Evolutionary conservation across 2,329 filamentous ascomycete genomes (phyloP).

Genomic region (Colletotrichum zoysiae): DNA sequence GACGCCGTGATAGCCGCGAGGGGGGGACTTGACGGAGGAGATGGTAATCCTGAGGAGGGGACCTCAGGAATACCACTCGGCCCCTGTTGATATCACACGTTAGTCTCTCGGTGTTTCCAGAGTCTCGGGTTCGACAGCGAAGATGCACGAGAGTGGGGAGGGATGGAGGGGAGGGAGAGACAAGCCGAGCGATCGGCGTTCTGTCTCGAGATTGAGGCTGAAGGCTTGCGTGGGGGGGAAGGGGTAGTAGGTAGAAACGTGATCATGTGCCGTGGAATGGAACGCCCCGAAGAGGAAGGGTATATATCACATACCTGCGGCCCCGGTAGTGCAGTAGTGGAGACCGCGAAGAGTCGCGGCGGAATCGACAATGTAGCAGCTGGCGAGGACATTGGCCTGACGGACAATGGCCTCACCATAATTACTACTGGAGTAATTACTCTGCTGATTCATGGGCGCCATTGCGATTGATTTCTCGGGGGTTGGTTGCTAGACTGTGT

Average conservation of each 20-base stretch:
- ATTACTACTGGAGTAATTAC: slow-evolving; percentile 80
- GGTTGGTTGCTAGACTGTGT: slow-evolving; percentile 44
- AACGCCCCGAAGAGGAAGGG: not conserved
- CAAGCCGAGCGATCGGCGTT: slow-evolving; percentile 25
- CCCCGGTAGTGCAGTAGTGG: slow-evolving; percentile 96
- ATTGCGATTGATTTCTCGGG: slow-evolving; percentile 57
- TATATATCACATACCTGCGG: slow-evolving; percentile 70
- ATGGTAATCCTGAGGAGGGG: slow-evolving; percentile 85
- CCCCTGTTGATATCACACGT: slow-evolving; percentile 64
- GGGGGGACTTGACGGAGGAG: slow-evolving; percentile 90
- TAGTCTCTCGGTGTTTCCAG: slow-evolving; percentile 13
- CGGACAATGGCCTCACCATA: slow-evolving; percentile 74
- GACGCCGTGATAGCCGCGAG: slow-evolving; percentile 79
- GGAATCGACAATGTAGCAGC: slow-evolving; percentile 87
- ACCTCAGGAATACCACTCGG: slow-evolving; percentile 97
- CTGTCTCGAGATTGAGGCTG: slow-evolving; percentile 42
- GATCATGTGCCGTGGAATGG: slow-evolving; percentile 5
- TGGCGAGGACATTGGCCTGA: slow-evolving; percentile 84
- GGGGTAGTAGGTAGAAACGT: not conserved
- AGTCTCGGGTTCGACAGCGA: slow-evolving; percentile 7
- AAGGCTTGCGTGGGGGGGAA: slow-evolving; percentile 1
- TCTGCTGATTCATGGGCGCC: slow-evolving; percentile 79
- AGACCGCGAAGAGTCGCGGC: slow-evolving; percentile 81
- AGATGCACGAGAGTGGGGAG: slow-evolving; percentile 18
- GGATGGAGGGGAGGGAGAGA: not conserved